Base-by-base conservation (phyloP, 805 yeast species). In the Nakazawaea wickerhamii region DNA sequence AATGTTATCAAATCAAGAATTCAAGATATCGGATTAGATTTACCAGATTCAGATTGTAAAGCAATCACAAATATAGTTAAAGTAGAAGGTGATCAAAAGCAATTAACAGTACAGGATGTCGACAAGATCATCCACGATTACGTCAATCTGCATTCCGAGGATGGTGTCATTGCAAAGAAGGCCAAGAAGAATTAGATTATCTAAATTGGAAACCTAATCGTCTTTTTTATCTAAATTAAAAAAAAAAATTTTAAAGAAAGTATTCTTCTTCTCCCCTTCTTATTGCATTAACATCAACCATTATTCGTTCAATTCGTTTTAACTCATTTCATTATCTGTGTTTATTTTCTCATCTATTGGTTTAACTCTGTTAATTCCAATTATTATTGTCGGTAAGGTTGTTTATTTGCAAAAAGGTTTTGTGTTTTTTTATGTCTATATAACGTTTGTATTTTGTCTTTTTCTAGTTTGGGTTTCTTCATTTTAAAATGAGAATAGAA, bases 1-100 rank as follows among this genome's bases (percentile, higher is more conserved):
- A 75, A 75, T 54, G 81, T 81, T 28, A 75, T 75, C 60, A 75
- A 75, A 57, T 67, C 77, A 28, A 68, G 81, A 61, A 80, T 75
- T 41, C 81, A 75, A 55, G 81, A 75, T 54, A 67, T 75, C 63
- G 75, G 75, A 55, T 64, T 75, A 61, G 62, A 72, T 51, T 63
- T 75, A 55, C 64, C 75, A 35, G 81, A 75, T 54, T 78, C 71
- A 45, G 81, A 75, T 61, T 66, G 75, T 55, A 75, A 75, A 61
- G 73, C 67, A 52, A 77, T 75, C 32, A 75, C 81, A 4, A 57
- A 58, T 49, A 74, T 74, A 60, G 74, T 75, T 53, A 75, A 75
- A 59, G 56, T 65, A 55, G 67, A 75, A 66, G 81, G 81, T 50
- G 81, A 75, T 55, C 75, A 75, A 37, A 71, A 80, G 64, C 79